Conservation (phyloP, 2,329 filamentous ascomycete genomes). For the Davidsoniella neocaledoniae region DNA sequence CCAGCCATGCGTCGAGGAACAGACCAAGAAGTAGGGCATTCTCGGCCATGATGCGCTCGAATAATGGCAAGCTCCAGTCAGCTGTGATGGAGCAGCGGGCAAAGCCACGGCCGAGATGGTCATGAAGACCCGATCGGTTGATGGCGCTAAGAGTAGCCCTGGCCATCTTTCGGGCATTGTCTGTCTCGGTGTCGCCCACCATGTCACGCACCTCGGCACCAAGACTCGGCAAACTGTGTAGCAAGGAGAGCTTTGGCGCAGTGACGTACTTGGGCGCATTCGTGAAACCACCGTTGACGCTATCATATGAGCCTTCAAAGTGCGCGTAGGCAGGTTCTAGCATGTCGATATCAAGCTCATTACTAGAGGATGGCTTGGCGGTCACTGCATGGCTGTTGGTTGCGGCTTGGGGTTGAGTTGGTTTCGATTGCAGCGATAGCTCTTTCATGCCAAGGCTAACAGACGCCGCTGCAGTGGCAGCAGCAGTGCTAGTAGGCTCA, state of each 20-base stretch:
- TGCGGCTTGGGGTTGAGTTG: background rate
- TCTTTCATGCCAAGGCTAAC: background rate
- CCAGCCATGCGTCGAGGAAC: conserved; percentile 73
- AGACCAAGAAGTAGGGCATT: conserved; percentile 72
- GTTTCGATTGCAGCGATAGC: background rate
- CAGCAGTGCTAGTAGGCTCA: conserved; percentile 1
- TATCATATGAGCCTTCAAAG: conserved; percentile 67
- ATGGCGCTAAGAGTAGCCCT: conserved; percentile 67
- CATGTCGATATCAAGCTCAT: conserved; percentile 73
- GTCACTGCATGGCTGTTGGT: conserved; percentile 1
- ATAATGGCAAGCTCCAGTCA: conserved; percentile 89
- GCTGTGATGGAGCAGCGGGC: conserved; percentile 71
- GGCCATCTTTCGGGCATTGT: conserved; percentile 60
- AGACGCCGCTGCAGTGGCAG: background rate
- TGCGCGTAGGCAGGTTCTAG: conserved; percentile 78
- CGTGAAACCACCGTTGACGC: conserved; percentile 63
- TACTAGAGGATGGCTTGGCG: conserved; percentile 25
- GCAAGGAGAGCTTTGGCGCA: conserved; percentile 66
- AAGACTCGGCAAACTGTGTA: conserved; percentile 58
- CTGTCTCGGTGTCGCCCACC: conserved; percentile 67
- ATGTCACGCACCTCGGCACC: conserved; percentile 62
- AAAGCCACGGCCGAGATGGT: conserved; percentile 41
- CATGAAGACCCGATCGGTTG: conserved; percentile 34
- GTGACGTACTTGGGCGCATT: conserved; percentile 78
- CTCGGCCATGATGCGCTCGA: conserved; percentile 93